Conservation (phyloP, 176 grass and related monocot species). For the Zea luxurians region DNA sequence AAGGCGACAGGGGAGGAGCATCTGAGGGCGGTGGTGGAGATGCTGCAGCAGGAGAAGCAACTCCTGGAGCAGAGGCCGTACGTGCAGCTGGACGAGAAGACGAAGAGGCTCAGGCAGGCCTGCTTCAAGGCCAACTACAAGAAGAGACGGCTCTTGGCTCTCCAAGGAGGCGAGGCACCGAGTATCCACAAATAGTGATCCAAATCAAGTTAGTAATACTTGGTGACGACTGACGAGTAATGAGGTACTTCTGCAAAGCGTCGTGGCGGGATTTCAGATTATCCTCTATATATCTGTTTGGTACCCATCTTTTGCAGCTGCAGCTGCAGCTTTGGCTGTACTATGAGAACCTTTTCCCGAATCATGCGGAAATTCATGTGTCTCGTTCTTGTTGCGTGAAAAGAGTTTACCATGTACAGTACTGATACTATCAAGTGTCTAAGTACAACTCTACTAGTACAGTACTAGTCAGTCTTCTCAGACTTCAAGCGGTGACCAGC, state of each 20-base stretch:
- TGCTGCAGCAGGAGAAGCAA: conserved; percentile 51
- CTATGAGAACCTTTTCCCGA: too few relatives aligned
- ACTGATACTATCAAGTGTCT: too few relatives aligned
- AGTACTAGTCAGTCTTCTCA: neutral
- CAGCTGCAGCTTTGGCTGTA: too few relatives aligned
- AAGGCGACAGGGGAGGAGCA: conserved; percentile 37
- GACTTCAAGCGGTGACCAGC: conserved; percentile 48
- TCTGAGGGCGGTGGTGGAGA: conserved; percentile 43
- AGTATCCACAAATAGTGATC: neutral
- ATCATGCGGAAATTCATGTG: too few relatives aligned
- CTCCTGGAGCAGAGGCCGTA: conserved; percentile 59
- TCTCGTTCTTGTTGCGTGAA: too few relatives aligned
- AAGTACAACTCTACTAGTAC: too few relatives aligned
- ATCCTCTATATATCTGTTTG: too few relatives aligned
- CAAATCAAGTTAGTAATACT: neutral
- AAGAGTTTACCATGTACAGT: too few relatives aligned
- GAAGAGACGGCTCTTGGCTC: conserved; percentile 50
- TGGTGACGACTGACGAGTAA: too few relatives aligned
- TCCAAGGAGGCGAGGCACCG: conserved; percentile 24
- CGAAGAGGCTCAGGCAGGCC: conserved; percentile 68
- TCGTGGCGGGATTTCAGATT: too few relatives aligned
- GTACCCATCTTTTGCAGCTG: too few relatives aligned
- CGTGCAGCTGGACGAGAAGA: conserved; percentile 58
- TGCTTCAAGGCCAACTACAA: conserved; percentile 81
- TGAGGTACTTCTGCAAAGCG: too few relatives aligned